Base-by-base conservation (phyloP, 495 filamentous ascomycete genomes). In the Penicillium simplicissimum region DNA sequence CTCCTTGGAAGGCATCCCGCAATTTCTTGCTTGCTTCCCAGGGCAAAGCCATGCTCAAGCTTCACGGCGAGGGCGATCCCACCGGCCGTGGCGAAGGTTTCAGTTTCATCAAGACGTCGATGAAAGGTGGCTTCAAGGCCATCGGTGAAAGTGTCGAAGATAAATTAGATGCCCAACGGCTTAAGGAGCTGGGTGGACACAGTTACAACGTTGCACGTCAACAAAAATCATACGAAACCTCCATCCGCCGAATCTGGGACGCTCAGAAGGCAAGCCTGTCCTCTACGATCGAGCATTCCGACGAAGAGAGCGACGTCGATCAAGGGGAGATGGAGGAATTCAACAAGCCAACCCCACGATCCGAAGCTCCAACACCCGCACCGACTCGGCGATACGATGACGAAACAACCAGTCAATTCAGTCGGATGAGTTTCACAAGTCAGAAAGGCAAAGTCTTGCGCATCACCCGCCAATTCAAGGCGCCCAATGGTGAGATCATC, bases 71-170 rank as follows among this genome's bases (percentile, higher is more conserved):
- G 62, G 95, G 96, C 34, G 95, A 99, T 70, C 95, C 95, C n/a
- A 95, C 93, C 8, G 91, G 93, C 11, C 90, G 91, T 64, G 95
- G 95, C 3, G 87, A 96, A 58, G 95, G 91, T 3, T 94, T 97
- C 78, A 97, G 89, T 71, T 96, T 97, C 72, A 89, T 99, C 65
- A 90, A 93, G 67, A 97, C 92, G 0, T 96, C 91, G 13, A 99
- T 99, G 95, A 99, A 99, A 73, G 95, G 95, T 49, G 95, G 95
- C 3, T 99, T 95, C 76, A 91, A 96, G 66, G 90, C 92, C 34
- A 82, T 92, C 59, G 90, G 94, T 10, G 92, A 97, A 67, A 94
- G 92, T 65, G 90, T 92, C 3, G 84, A 89, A 40, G 91, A 96
- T 52, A 96, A 91, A 60, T 85, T 96, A 40, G 90, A 91, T 57